Evolutionary conservation across 164 flowering plant species (phyloP), one percentile per base, ranked within the genome.

Genomic region (Nelumbo lutea): DNA sequence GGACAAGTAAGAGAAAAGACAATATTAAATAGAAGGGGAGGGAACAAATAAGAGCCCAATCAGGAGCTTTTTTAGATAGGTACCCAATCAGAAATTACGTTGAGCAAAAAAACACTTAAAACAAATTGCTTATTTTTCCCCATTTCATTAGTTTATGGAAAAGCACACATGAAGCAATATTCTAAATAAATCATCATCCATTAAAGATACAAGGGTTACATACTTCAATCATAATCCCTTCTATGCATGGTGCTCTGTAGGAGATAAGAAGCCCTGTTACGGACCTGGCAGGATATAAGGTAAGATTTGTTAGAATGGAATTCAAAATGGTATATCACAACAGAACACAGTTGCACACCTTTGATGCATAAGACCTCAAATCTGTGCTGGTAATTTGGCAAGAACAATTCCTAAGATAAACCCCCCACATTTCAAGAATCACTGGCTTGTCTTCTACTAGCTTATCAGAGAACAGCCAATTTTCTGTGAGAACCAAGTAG

Each of bases 191-290:
- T 27, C 27, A 27, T 27, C 27, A 27, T 27, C 27, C 27, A 27
- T 27, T 27, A 27, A 27, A 27, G 27, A 27, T 13, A 55, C 59
- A 42, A 45, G 44, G 10, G 15, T n/a, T 10, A 41, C 64, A 4
- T 62, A 66, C 70, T 11, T 38, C 45, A 61, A 42, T 59, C 77
- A 51, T 39, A 64, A 51, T 76, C 61, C 47, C 76, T 79, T 61
- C 68, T 64, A 61, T 63, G 75, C 61, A 41, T 39, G 9, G 73
- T 74, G 71, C 82, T 82, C 76, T 90, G 93, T 15, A 88, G 79
- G 73, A 90, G 85, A 82, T 79, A 92, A 1, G 94, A 84, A 72
- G 98, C 98, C 73, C 81, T 88, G 58, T 84, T 83, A 1, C 98
- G 96, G 13, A 92, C 87, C 98, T 92, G 27, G 88, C 73, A 76